phyloP scores from a whole-genome alignment of 805 yeast genomes.

The Wickerhamomyces sydowiorum region DNA sequence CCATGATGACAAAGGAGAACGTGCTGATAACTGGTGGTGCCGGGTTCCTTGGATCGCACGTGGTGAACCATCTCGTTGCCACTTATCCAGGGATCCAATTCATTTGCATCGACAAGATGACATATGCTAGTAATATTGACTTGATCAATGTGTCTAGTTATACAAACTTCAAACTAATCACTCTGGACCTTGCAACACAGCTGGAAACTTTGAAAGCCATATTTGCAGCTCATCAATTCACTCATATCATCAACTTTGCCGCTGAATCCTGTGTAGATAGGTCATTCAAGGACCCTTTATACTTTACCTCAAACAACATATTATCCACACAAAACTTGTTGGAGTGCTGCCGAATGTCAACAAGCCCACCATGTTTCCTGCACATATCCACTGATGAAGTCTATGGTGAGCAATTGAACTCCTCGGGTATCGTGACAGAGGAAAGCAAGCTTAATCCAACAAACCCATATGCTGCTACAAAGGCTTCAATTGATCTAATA shows the following conservation, averaged over 20 bases:
- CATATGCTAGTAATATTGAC: slow-evolving; percentile 36
- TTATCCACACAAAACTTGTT: slow-evolving; percentile 41
- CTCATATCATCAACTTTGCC: slow-evolving; percentile 42
- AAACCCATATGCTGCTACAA: slow-evolving; percentile 52
- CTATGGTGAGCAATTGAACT: slow-evolving; percentile 38
- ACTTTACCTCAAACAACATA: slow-evolving; percentile 40
- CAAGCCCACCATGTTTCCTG: slow-evolving; percentile 17
- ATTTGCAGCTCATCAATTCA: slow-evolving; percentile 19
- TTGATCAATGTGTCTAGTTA: slow-evolving; percentile 24
- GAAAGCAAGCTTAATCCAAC: slow-evolving; percentile 38
- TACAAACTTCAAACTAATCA: slow-evolving; percentile 20
- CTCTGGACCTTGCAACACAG: slow-evolving; percentile 32
- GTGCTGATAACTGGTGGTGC: slow-evolving; percentile 51
- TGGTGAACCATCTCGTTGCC: slow-evolving; percentile 30
- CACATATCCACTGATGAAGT: slow-evolving; percentile 59
- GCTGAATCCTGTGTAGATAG: slow-evolving; percentile 53
- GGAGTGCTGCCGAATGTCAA: slow-evolving; percentile 30
- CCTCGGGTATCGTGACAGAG: slow-evolving; percentile 26
- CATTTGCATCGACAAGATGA: slow-evolving; percentile 38
- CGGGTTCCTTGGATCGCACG: slow-evolving; percentile 51
- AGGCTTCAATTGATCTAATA: slow-evolving; percentile 48
- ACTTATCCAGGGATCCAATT: slow-evolving; percentile 14
- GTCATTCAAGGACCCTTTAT: slow-evolving; percentile 38
- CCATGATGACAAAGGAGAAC: slow-evolving; percentile 1
- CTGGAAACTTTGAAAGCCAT: slow-evolving; percentile 15